phyloP scores from a whole-genome alignment of 1,284 basidiomycete species.

The Fomes fomentarius region DNA sequence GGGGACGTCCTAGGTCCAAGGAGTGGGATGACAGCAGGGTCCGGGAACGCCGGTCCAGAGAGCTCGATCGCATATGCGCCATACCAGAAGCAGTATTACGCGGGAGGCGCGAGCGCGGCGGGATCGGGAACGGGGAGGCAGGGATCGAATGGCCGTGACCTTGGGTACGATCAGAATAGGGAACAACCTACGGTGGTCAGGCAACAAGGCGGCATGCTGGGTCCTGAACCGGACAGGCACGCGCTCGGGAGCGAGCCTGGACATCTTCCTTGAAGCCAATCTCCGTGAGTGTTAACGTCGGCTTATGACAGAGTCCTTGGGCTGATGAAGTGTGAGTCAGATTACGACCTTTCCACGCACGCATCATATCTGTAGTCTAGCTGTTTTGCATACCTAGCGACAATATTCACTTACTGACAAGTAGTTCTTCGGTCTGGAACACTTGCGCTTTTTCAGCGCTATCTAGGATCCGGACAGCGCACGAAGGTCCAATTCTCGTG shows the following conservation, averaged over 20 bases:
- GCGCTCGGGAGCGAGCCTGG: not conserved
- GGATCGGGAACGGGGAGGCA: not conserved
- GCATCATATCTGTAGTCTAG: too few relatives aligned
- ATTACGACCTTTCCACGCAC: too few relatives aligned
- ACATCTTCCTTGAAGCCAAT: not conserved
- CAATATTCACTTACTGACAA: too few relatives aligned
- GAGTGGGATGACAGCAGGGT: conserved; percentile 3
- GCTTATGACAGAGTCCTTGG: too few relatives aligned
- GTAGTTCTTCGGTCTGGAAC: too few relatives aligned
- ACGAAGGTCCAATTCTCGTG: too few relatives aligned
- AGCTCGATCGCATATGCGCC: conserved; percentile 1
- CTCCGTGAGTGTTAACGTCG: too few relatives aligned
- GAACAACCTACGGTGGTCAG: not conserved
- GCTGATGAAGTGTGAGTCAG: too few relatives aligned
- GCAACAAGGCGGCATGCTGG: conserved; percentile 1
- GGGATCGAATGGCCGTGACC: conserved; percentile 16
- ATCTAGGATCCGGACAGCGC: too few relatives aligned
- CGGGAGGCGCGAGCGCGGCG: not conserved
- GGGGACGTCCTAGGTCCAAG: conserved; percentile 4
- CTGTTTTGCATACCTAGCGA: too few relatives aligned
- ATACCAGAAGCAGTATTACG: conserved; percentile 1
- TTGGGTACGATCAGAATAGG: conserved; percentile 1
- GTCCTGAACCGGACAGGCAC: conserved; percentile 9
- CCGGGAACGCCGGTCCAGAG: conserved; percentile 5
- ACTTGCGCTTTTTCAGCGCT: too few relatives aligned